A percentile compares a stretch with the other conserved stretches of the same genome.
Evolutionary conservation across 495 filamentous ascomycete genomes (phyloP).

Genomic region (Xylaria longipes): DNA sequence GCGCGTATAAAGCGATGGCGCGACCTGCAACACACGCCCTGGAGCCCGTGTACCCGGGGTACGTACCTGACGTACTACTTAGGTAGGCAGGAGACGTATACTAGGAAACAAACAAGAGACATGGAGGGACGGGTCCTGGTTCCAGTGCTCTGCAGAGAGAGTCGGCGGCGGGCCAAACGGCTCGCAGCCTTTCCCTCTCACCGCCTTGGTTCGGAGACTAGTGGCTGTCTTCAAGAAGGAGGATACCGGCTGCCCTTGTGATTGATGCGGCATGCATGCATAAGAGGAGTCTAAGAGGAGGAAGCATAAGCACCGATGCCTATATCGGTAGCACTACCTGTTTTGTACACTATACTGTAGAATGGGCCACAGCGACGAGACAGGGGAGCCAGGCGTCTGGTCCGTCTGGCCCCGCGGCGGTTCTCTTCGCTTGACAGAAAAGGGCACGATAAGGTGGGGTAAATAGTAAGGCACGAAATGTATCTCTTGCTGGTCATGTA

Average conservation of each 20-base stretch:
- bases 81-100: constrained; percentile 2
- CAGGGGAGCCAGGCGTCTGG: constrained; percentile 19
- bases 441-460: constrained; percentile 7
- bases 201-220: constrained; percentile 24
- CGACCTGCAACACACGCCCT: constrained; percentile 1
- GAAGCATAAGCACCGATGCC: constrained; percentile 29
- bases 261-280: constrained; percentile 26
- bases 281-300: constrained; percentile 25
- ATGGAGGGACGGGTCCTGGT: constrained; percentile 13
- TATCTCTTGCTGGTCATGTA: background rate
- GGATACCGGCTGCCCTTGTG: constrained; percentile 26
- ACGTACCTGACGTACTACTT: background rate
- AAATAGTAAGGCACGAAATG: background rate
- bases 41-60: background rate
- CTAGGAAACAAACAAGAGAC: background rate
- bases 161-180: constrained; percentile 27
- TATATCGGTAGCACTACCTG: constrained; percentile 24
- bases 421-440: constrained; percentile 7
- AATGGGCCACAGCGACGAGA: background rate
- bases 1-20: constrained; percentile 3
- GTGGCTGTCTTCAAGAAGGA: constrained; percentile 19
- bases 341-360: background rate
- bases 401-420: constrained; percentile 15
- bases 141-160: constrained; percentile 19
- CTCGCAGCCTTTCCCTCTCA: constrained; percentile 26